Evolutionary conservation across 2,329 filamentous ascomycete species (phyloP), one percentile per base, ranked within the genome.

Genomic region (Diplodia scrobiculata): DNA sequence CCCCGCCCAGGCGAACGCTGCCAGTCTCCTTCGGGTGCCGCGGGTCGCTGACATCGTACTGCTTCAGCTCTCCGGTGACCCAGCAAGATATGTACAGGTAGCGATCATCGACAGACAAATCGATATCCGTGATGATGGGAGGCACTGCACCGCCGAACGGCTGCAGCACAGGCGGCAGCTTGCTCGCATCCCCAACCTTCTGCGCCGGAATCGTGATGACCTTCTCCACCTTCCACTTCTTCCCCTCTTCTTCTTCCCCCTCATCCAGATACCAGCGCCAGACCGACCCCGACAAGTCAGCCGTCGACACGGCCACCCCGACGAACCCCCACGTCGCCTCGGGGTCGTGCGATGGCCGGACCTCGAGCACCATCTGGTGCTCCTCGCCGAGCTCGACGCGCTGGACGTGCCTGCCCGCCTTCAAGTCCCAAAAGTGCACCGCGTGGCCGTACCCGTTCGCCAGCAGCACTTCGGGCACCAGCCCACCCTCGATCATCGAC

Each of bases 321-420:
- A 54, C 17, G n/a, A 38, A 54, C 29, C 52, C 52, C 52, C 52
- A 54, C n/a, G 52, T 14, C 32, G 52, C 52, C 7, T 54, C 52
- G 3, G 52, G 52, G 2, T 54, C 52, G n/a, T 54, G 52, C 29
- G 29, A 10, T 32, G 52, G 52, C 32, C 52, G 17, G 29, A 54
- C 52, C 52, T 54, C 52, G 17, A 54, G 32, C 52, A 54, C 52
- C 52, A 54, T 54, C 52, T 54, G 52, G 7, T 54, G 52, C 52
- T 54, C 52, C 29, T 21, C 52, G 17, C 52, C 52, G 9, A 54
- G 52, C 2, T 54, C 52, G n/a, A 54, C n/a, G 7, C 52, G 29
- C 32, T 54, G 52, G 14, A 19, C 7, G 32, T 54, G 52, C 11
- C 32, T 3, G 9, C 52, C 52, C 4, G 11, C 17, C 14, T 2